Evolutionary conservation across 441 rosid genomes (phyloP), one percentile per base, ranked within the genome.

Genomic region (Erysimum pusillum): DNA sequence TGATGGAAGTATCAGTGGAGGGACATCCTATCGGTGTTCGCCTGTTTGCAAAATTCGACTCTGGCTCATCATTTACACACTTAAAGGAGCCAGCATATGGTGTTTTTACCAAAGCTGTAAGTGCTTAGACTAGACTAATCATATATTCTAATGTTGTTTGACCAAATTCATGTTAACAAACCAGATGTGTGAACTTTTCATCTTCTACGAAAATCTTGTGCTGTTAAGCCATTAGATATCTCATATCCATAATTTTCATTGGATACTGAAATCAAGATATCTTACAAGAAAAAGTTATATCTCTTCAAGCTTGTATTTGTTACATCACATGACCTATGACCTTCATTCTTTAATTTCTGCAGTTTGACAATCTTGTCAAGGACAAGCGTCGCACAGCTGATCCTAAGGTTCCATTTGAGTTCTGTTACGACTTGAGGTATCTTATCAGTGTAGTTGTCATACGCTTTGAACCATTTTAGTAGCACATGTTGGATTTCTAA

Each of bases 71-170:
- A 8, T 90, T 92, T 53, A 89, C 98, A 5, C 85, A 82, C 77
- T 85, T 94, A 77, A 76, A 72, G 15, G 91, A 92, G 72, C 97
- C 97, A 5, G 94, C 91, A 35, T 94, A 92, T 82, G 80, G 88
- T 25, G 63, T 80, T 45, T 35, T 94, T 42, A 53, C 98, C 48
- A 73, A 86, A 72, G 80, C 77, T 62, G 97, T 94, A 85, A 83
- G 98, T 79, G 38, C 63, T 66, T 68, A 51, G 36, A 12, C 20
- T 38, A 44, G 13, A 14, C 41, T 59, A 35, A 66, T 6, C 60
- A 57, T 51, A 9, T 14, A 15, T 28, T 42, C 14, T 44, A 25
- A 44, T n/a, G 9, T n/a, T 44, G 68, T 13, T 31, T 49, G 57
- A 34, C 44, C 54, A 46, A 64, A 31, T 46, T 46, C 42, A 45